Percentiles rank a stretch among this genome's conserved stretches.
phyloP scores from a whole-genome alignment of 257 asterid species.

The Solanum arcanum region DNA sequence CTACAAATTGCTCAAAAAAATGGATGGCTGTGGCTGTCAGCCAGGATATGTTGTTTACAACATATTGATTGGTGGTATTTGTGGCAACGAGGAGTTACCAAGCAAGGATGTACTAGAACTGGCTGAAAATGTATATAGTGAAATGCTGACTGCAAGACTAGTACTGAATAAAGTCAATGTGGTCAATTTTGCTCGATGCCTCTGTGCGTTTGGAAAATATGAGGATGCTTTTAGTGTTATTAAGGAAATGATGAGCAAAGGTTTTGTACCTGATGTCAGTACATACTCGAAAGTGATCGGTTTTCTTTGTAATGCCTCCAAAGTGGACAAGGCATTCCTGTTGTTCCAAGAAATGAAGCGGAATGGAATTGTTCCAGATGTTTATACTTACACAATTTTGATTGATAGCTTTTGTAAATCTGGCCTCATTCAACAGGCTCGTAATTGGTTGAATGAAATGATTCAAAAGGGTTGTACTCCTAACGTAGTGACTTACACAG shows the following conservation, averaged over 20 bases:
- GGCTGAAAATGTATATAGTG: conserved; percentile 72
- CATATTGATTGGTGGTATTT: conserved; percentile 76
- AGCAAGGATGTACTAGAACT: conserved; percentile 41
- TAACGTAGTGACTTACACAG: conserved; percentile 78
- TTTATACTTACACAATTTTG: conserved; percentile 77
- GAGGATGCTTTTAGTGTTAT: conserved; percentile 61
- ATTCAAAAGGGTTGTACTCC: conserved; percentile 60
- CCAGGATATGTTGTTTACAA: conserved; percentile 89
- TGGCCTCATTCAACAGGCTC: conserved; percentile 85
- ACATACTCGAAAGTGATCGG: conserved; percentile 78
- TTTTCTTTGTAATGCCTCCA: conserved; percentile 62
- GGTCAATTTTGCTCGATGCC: conserved; percentile 62
- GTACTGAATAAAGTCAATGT: conserved; percentile 68
- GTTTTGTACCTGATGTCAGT: conserved; percentile 73
- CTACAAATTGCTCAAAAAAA: conserved; percentile 73
- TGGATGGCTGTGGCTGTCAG: conserved; percentile 58
- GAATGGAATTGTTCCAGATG: conserved; percentile 61
- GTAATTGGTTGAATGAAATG: conserved; percentile 81
- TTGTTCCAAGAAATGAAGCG: conserved; percentile 70
- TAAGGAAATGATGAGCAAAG: conserved; percentile 68
- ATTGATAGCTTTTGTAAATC: conserved; percentile 88
- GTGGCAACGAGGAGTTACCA: conserved; percentile 63
- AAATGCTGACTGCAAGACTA: conserved; percentile 57
- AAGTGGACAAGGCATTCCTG: conserved; percentile 71
- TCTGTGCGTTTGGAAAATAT: conserved; percentile 59